phyloP scores from a whole-genome alignment of 768 basidiomycete species.

The Boletellus emodensis region DNA sequence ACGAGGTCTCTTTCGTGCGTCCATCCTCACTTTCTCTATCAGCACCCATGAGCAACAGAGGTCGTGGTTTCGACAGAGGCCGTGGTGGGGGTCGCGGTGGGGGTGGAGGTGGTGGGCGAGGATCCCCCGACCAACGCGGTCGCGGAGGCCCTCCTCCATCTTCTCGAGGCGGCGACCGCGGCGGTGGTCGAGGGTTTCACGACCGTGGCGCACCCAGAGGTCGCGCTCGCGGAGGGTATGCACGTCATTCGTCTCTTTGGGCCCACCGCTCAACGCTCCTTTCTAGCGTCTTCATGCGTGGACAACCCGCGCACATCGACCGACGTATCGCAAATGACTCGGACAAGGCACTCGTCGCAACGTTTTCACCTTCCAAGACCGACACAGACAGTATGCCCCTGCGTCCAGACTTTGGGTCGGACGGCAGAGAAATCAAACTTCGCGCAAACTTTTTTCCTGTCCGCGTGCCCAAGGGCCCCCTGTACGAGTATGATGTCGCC shows the following conservation, averaged over 20 bases:
- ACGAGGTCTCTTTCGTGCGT: neutral
- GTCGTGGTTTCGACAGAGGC: slow-evolving; percentile 31
- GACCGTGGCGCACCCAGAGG: slow-evolving; percentile 28
- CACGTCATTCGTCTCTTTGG: neutral
- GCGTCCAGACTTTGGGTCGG: slow-evolving; percentile 47
- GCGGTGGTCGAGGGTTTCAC: slow-evolving; percentile 29
- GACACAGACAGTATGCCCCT: slow-evolving; percentile 35
- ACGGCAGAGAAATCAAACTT: slow-evolving; percentile 42
- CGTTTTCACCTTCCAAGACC: slow-evolving; percentile 26
- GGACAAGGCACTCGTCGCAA: slow-evolving; percentile 41
- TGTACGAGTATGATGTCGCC: slow-evolving; percentile 48
- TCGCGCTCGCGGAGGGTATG: slow-evolving; percentile 40
- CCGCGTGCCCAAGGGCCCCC: slow-evolving; percentile 40
- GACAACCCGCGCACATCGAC: slow-evolving; percentile 45
- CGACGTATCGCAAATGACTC: slow-evolving; percentile 45
- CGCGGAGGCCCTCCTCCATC: slow-evolving; percentile 24
- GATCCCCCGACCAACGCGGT: slow-evolving; percentile 26
- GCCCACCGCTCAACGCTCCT: neutral
- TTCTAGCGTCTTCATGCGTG: slow-evolving; percentile 39
- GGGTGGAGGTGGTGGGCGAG: slow-evolving; percentile 32
- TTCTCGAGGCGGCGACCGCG: slow-evolving; percentile 27
- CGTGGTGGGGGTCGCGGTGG: slow-evolving; percentile 35
- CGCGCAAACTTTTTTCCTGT: slow-evolving; percentile 54
- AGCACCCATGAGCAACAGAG: slow-evolving; percentile 34
- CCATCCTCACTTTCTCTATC: neutral